Base-by-base conservation (phyloP, 306 rosid genomes). In the Mimosa pudica region DNA sequence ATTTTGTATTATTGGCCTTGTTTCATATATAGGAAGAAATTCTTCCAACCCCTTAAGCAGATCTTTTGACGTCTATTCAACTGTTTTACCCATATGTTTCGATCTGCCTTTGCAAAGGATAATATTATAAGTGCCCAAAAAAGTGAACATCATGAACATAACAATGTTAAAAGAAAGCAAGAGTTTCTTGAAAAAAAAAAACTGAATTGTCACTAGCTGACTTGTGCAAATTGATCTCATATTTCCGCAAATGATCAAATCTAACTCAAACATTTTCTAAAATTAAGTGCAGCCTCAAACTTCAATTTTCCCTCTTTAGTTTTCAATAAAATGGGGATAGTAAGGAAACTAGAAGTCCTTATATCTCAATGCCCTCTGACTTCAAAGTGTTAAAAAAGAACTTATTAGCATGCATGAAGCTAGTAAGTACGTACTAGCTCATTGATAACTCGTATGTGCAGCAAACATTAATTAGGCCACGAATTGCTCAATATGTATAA, bases 41-140 rank as follows among this genome's bases (percentile, higher is more conserved):
- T 88, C 96, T 89, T 89, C 98, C 84, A 96, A 77, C 32, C 84
- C 97, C 86, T 89, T 93, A 55, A 90, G 85, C 83, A 96, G 85
- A 85, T 96, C 99, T 88, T 96, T 96, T 11, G 97, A 73, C 17
- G 97, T 91, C 99, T 98, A 96, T 67, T 90, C 98, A 66, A 93
- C 99, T 24, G 89, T 89, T 88, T 89, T 91, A 78, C 97, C 98
- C n/a, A n/a, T n/a, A 51, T 89, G 98, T 96, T 91, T 96, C 97
- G 98, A 83, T 93, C 98, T 96, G 99, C 99, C 99, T 96, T 96
- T 90, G 85, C 87, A 96, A 90, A 93, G 85, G 85, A 91, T 86
- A 83, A 82, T 88, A 82, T 83, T 81, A 93, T 89, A 93, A 91
- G 92, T 80, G 88, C 35, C 88, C 85, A 74, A 73, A 67, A 87